Evolutionary conservation across 371 early-diverging fungal species (phyloP).

Genomic region (Umbelopsis sp.): DNA sequence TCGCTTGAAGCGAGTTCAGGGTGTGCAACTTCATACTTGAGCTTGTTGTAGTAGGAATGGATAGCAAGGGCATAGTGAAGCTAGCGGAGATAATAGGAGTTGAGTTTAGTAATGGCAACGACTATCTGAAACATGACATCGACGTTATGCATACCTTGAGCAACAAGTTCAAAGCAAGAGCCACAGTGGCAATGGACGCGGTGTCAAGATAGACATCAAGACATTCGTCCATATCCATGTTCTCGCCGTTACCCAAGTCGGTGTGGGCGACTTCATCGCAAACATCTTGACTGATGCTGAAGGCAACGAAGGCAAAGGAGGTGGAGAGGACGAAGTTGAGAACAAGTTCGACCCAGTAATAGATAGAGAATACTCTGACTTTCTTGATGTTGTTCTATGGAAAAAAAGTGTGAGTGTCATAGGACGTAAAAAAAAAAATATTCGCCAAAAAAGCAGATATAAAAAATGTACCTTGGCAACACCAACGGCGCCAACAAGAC

Average conservation of each 20-base stretch:
- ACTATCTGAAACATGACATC: background rate
- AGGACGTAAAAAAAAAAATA: background rate
- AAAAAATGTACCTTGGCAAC: background rate
- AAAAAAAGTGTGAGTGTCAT: background rate
- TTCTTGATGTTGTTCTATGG: conserved; percentile 45
- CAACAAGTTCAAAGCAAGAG: conserved; percentile 43
- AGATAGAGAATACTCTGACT: conserved; percentile 39
- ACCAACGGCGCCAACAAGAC: conserved; percentile 14
- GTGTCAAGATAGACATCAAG: conserved; percentile 35
- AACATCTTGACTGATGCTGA: conserved; percentile 39
- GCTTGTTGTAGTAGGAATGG: conserved; percentile 35
- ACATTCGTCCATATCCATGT: conserved; percentile 43
- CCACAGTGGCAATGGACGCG: conserved; percentile 38
- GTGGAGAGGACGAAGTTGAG: conserved; percentile 45
- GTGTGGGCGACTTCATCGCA: conserved; percentile 42
- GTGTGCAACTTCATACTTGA: conserved; percentile 26
- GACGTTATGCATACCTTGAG: conserved; percentile 31
- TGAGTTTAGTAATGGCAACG: background rate
- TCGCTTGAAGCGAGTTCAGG: conserved; percentile 9
- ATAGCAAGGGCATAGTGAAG: conserved; percentile 53
- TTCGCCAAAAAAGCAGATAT: too few species aligned
- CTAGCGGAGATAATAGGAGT: conserved; percentile 18
- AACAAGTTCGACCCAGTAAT: conserved; percentile 47
- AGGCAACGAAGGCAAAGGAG: conserved; percentile 37
- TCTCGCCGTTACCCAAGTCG: conserved; percentile 29